Conservation (phyloP, 2,329 filamentous ascomycete species). For the Phymatotrichopsis omnivora region DNA sequence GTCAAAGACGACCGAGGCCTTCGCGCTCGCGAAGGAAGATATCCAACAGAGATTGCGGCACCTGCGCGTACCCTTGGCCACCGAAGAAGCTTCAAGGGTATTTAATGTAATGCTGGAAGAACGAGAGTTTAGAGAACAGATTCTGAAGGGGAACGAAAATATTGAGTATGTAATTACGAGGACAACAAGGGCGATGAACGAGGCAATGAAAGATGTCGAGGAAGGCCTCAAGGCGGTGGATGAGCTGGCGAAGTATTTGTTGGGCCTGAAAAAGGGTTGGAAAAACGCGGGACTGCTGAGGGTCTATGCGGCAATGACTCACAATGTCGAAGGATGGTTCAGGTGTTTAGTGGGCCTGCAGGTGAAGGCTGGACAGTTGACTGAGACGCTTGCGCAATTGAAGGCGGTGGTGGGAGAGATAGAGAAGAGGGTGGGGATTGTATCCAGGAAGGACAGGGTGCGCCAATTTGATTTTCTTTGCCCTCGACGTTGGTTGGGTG, state of each 20-base stretch:
- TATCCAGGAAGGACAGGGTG: constrained; percentile 69
- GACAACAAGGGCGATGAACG: constrained; percentile 64
- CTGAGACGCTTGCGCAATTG: constrained; percentile 59
- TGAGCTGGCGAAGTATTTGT: constrained; percentile 67
- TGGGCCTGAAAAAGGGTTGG: constrained; percentile 51
- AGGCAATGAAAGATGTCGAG: constrained; percentile 66
- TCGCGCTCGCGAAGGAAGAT: constrained; percentile 66
- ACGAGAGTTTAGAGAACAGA: constrained; percentile 66
- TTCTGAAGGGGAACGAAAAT: constrained; percentile 77
- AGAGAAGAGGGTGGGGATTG: constrained; percentile 70
- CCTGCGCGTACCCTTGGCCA: constrained; percentile 72
- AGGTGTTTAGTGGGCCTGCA: constrained; percentile 68
- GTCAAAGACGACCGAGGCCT: constrained; percentile 74
- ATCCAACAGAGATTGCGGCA: constrained; percentile 70
- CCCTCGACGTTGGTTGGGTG: not conserved
- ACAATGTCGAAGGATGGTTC: constrained; percentile 84
- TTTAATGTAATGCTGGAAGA: constrained; percentile 87
- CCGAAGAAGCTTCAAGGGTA: constrained; percentile 48
- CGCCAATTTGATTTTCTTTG: constrained; percentile 32
- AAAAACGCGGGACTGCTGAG: constrained; percentile 55
- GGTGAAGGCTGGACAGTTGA: constrained; percentile 59
- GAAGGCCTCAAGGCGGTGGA: constrained; percentile 67
- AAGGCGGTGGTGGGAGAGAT: constrained; percentile 73
- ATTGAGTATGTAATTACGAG: constrained; percentile 83
- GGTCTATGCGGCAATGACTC: constrained; percentile 81